Evolutionary conservation across 2,329 filamentous ascomycete genomes (phyloP).

Genomic region (Sporothrix sp.): DNA sequence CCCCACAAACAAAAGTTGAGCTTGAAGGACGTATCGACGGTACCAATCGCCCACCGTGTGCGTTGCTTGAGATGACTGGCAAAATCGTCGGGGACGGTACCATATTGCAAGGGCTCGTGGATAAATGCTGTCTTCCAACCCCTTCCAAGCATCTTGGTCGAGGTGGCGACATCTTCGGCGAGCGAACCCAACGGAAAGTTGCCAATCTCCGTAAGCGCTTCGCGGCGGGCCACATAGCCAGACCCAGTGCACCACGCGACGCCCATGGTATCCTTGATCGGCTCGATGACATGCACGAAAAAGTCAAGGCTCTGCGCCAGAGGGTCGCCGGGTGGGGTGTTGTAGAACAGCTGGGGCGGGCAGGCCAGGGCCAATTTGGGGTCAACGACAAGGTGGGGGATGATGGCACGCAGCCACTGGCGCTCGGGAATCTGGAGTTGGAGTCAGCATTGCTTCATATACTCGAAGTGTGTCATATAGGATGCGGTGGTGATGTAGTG

Average conservation of each 20-base stretch:
- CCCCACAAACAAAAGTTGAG: constrained; percentile 51
- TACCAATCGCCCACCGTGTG: constrained; percentile 46
- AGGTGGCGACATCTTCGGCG: constrained; percentile 51
- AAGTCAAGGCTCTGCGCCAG: constrained; percentile 48
- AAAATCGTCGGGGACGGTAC: constrained; percentile 48
- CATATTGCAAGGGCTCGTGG: constrained; percentile 50
- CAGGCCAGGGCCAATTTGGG: constrained; percentile 49
- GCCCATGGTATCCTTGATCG: constrained; percentile 40
- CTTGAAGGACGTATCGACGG: constrained; percentile 50
- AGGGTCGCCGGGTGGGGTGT: constrained; percentile 48
- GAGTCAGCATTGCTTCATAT: too few species aligned
- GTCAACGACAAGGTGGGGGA: constrained; percentile 51
- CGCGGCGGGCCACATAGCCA: constrained; percentile 49
- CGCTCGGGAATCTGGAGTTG: constrained; percentile 43
- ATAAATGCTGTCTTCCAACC: constrained; percentile 55
- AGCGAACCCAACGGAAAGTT: constrained; percentile 51
- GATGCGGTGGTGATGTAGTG: too few species aligned
- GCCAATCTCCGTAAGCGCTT: constrained; percentile 50
- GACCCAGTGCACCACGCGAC: constrained; percentile 58
- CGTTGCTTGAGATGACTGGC: constrained; percentile 47
- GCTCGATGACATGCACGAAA: constrained; percentile 45
- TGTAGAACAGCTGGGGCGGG: constrained; percentile 54
- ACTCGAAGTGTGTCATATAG: too few species aligned
- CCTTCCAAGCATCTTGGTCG: constrained; percentile 46
- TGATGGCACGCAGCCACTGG: constrained; percentile 47